Percentiles rank a stretch among this genome's conserved stretches.
Conservation (phyloP, 768 basidiomycete species). For the Phanerodontia chrysosporium region DNA sequence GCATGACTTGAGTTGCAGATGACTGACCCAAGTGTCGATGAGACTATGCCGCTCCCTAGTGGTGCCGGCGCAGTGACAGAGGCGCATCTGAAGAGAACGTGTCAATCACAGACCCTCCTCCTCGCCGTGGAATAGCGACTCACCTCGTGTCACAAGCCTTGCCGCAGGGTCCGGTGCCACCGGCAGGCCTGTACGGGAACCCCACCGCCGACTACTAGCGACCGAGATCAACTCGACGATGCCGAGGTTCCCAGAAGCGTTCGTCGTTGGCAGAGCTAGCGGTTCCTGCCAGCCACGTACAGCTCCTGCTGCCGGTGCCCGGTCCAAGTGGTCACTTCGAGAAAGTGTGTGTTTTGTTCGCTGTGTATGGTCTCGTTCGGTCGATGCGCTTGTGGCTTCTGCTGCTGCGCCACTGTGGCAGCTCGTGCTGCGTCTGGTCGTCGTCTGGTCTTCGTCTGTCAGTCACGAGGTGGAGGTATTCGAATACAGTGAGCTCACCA, state of each 20-base stretch:
- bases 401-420: too few species aligned
- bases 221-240: background rate
- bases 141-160: background rate
- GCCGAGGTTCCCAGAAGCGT: background rate
- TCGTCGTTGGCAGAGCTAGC: background rate
- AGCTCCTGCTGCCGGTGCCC: background rate
- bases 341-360: background rate
- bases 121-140: background rate
- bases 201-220: background rate
- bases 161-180: background rate
- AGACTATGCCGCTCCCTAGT: too few species aligned
- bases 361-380: too few species aligned
- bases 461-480: too few species aligned
- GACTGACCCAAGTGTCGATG: too few species aligned
- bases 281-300: background rate
- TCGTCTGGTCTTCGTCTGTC: too few species aligned
- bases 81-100: too few species aligned
- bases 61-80: too few species aligned
- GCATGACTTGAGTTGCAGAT: too few species aligned
- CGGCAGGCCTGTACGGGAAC: background rate
- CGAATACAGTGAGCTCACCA: background rate
- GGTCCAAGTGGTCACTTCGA: background rate
- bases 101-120: too few species aligned
- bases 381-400: too few species aligned
- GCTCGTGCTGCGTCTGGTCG: too few species aligned